A percentile compares a stretch with the other conserved stretches of the same genome.
Evolutionary conservation across 768 basidiomycete species (phyloP).

Genomic region (Suillus subluteus): DNA sequence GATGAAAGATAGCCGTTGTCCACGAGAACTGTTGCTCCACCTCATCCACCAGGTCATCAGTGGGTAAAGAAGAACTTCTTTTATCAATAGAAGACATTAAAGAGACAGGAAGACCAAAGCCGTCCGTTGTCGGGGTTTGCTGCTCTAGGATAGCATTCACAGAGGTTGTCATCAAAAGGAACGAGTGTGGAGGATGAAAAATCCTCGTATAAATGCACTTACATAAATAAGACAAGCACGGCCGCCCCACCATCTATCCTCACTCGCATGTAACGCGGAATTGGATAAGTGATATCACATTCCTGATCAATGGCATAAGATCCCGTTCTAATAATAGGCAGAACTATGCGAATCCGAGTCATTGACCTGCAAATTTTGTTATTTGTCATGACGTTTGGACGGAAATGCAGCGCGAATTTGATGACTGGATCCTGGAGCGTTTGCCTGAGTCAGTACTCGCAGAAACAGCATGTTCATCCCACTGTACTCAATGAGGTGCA

Average conservation of each 20-base stretch:
- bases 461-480: background rate
- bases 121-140: background rate
- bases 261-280: background rate
- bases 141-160: background rate
- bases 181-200: background rate
- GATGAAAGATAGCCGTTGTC: constrained; percentile 13
- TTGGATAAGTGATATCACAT: background rate
- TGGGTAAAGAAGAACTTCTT: background rate
- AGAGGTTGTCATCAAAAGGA: background rate
- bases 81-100: constrained; percentile 7
- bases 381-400: background rate
- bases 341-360: background rate
- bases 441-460: background rate
- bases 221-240: background rate
- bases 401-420: too few species aligned
- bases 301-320: background rate
- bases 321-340: constrained; percentile 1
- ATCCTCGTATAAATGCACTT: background rate
- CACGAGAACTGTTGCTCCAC: constrained; percentile 12
- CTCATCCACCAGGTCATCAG: constrained; percentile 17
- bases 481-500: background rate
- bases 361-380: background rate
- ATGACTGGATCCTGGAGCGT: background rate
- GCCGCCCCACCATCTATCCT: background rate
- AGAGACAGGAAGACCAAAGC: background rate